Conservation (phyloP, 768 basidiomycete genomes). For the Sarcodon aspratus region DNA sequence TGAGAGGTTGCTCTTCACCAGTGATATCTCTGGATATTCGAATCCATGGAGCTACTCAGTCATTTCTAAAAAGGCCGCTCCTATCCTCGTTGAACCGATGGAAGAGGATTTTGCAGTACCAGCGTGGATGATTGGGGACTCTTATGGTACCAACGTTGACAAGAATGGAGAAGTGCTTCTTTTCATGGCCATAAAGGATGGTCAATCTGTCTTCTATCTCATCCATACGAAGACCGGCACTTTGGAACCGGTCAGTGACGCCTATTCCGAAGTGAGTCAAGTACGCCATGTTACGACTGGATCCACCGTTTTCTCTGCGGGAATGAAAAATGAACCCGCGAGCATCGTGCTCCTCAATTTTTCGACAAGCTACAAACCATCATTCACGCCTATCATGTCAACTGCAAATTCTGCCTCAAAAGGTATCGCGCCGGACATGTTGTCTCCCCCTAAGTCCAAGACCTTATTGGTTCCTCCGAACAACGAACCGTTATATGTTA, state of each 20-base stretch:
- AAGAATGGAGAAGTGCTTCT: conserved; percentile 16
- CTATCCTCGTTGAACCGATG: conserved; percentile 32
- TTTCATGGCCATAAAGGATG: conserved; percentile 22
- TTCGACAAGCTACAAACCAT: conserved; percentile 13
- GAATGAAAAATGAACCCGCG: conserved; percentile 25
- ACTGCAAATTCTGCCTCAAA: not conserved
- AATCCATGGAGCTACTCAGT: conserved; percentile 53
- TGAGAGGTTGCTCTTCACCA: conserved; percentile 48
- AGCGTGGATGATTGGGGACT: conserved; percentile 41
- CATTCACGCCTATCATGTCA: not conserved
- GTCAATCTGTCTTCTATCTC: conserved; percentile 23
- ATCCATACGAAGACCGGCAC: conserved; percentile 16
- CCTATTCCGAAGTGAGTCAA: too few relatives aligned
- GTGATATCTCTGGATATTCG: conserved; percentile 53
- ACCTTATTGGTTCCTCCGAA: conserved; percentile 25
- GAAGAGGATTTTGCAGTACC: conserved; percentile 46
- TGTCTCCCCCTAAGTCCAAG: conserved; percentile 33
- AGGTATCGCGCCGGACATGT: too few relatives aligned
- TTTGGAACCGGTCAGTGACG: too few relatives aligned
- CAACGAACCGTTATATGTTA: conserved; percentile 31
- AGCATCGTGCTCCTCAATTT: too few relatives aligned
- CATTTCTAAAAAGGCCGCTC: conserved; percentile 16
- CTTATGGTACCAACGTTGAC: conserved; percentile 35
- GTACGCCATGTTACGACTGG: too few relatives aligned
- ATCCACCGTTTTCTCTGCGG: too few relatives aligned